phyloP scores from a whole-genome alignment of 2,329 filamentous ascomycete genomes.

The Myriosclerotinia scirpicola region DNA sequence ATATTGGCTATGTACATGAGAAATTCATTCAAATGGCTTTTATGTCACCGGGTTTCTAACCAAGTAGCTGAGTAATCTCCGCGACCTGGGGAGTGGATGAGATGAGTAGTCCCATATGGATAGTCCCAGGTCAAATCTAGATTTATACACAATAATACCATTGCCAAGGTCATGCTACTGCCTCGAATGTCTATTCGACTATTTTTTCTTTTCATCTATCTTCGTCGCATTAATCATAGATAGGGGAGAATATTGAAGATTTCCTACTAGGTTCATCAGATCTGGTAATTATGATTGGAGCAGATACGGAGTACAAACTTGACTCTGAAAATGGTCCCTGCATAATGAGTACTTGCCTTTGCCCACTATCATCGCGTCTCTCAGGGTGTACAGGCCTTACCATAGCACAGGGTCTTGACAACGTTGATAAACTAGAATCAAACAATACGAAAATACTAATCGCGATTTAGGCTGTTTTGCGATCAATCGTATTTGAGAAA shows the following conservation, averaged over 20 bases:
- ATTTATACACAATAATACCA: neutral
- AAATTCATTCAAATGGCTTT: neutral
- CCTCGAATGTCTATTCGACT: neutral
- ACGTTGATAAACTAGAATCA: conserved; percentile 33
- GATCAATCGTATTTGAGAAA: conserved; percentile 34
- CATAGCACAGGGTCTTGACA: conserved; percentile 45
- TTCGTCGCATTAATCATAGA: neutral
- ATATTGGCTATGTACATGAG: neutral
- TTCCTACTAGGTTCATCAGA: neutral
- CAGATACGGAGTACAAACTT: conserved; percentile 25
- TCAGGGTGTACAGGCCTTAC: conserved; percentile 46
- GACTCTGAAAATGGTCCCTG: neutral
- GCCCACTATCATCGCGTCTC: neutral
- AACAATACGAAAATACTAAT: neutral
- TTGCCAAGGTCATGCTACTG: neutral
- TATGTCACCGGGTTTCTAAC: neutral
- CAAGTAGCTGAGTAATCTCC: neutral
- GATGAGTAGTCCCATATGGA: too few species aligned
- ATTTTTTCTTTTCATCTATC: neutral
- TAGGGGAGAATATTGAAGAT: neutral
- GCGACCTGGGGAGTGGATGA: neutral
- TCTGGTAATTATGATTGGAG: conserved; percentile 32
- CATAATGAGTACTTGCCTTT: neutral
- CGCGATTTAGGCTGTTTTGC: conserved; percentile 29
- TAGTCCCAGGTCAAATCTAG: neutral